Percentiles rank a stretch among this genome's conserved stretches.
Conservation (phyloP, 1,284 basidiomycete species). For the Sanghuangporus sanghuang region DNA sequence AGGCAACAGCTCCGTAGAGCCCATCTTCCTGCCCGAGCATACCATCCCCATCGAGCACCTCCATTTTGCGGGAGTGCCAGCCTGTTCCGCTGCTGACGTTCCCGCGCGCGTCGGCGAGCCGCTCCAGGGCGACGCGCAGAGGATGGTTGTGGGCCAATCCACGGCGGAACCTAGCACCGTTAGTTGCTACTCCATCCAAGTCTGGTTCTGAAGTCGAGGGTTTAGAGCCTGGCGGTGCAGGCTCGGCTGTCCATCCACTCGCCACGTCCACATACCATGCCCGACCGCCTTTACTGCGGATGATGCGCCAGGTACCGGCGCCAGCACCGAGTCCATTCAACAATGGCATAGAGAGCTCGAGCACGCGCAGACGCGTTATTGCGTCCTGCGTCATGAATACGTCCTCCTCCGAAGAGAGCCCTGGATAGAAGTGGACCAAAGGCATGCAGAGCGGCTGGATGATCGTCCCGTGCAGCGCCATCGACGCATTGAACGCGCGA, state of each 20-base stretch:
- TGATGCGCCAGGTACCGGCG: constrained; percentile 80
- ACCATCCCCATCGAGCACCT: constrained; percentile 86
- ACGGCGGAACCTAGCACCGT: constrained; percentile 37
- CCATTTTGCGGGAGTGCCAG: constrained; percentile 97
- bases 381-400: constrained; percentile 29
- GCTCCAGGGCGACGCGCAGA: constrained; percentile 62
- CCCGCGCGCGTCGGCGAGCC: constrained; percentile 77
- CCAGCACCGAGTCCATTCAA: constrained; percentile 72
- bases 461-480: constrained; percentile 63
- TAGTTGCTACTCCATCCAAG: neutral
- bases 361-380: constrained; percentile 78
- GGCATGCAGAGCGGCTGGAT: constrained; percentile 76
- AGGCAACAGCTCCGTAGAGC: constrained; percentile 88
- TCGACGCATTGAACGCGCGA: constrained; percentile 40
- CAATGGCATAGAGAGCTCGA: constrained; percentile 79
- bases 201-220: neutral
- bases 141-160: constrained; percentile 61
- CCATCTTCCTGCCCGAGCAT: constrained; percentile 91
- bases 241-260: constrained; percentile 64
- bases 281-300: constrained; percentile 86
- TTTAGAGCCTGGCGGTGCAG: neutral
- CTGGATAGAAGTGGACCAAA: constrained; percentile 61
- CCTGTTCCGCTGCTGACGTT: constrained; percentile 88
- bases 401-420: constrained; percentile 22
- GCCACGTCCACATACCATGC: constrained; percentile 95